Conservation (phyloP, 176 grass and related monocot genomes). For the Phoenix dactylifera region DNA sequence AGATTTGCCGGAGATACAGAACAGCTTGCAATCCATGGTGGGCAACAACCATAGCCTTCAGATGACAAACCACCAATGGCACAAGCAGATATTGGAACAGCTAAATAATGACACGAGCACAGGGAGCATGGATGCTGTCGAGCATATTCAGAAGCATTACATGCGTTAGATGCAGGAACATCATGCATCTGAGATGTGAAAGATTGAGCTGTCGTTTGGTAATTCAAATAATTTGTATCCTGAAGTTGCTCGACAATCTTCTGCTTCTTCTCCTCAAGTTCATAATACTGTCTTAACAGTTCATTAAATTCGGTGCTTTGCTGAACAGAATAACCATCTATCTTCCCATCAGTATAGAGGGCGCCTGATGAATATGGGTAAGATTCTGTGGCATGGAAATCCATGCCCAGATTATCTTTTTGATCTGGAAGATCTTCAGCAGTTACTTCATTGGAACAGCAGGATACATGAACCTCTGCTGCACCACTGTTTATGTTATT, state of each 20-base stretch:
- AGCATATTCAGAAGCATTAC: conserved; percentile 29
- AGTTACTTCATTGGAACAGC: conserved; percentile 16
- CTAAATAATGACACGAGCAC: conserved; percentile 37
- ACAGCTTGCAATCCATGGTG: conserved; percentile 22
- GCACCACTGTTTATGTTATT: conserved; percentile 7
- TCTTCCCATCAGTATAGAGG: conserved; percentile 11
- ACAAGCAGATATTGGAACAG: conserved; percentile 41
- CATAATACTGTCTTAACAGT: conserved; percentile 60
- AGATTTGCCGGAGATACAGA: conserved; percentile 42
- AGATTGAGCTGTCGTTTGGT: conserved; percentile 37
- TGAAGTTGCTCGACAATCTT: conserved; percentile 68
- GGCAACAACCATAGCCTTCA: conserved; percentile 26
- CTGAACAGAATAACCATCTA: conserved; percentile 21
- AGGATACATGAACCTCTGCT: conserved; percentile 11
- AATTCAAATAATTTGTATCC: conserved; percentile 53
- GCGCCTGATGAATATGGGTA: conserved; percentile 11
- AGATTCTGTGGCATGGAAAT: conserved; percentile 18
- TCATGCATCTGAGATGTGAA: conserved; percentile 26
- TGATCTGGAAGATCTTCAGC: conserved; percentile 32
- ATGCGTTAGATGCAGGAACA: conserved; percentile 26
- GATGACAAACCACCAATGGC: conserved; percentile 21
- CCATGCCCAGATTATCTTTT: conserved; percentile 21
- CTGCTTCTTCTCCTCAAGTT: conserved; percentile 70
- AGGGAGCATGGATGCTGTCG: conserved; percentile 26
- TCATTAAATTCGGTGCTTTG: conserved; percentile 38